phyloP scores from a whole-genome alignment of 345 rosid genomes.

The Bretschneidera sinensis region DNA sequence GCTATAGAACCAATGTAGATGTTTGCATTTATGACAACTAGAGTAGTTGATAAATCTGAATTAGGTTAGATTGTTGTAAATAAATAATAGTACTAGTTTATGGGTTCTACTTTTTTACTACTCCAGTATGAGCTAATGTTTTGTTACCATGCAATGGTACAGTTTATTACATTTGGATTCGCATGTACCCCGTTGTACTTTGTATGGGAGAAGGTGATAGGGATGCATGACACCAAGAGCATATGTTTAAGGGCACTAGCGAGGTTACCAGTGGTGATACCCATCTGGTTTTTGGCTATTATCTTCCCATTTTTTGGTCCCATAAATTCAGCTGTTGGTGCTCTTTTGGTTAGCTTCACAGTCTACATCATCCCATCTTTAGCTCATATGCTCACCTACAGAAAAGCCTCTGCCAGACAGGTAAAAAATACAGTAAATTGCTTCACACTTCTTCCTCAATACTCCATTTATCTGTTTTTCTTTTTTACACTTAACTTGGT shows the following conservation, averaged over 20 bases:
- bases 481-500: no score
- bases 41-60: no score
- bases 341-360: constrained; percentile 96
- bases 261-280: constrained; percentile 89
- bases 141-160: constrained; percentile 14
- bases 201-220: constrained; percentile 99
- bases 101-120: no score
- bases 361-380: constrained; percentile 88
- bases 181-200: constrained; percentile 97
- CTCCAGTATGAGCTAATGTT: no score
- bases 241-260: constrained; percentile 87
- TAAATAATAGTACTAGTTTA: no score
- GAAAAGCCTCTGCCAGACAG: constrained; percentile 92
- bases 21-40: no score
- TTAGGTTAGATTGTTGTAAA: no score
- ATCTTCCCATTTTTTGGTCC: constrained; percentile 99
- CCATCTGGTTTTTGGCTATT: constrained; percentile 97
- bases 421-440: no score
- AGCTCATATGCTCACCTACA: constrained; percentile 98
- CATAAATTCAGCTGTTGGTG: constrained; percentile 94
- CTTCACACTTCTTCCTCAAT: no score
- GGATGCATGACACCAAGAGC: constrained; percentile 95
- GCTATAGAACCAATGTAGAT: no score
- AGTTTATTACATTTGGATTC: constrained; percentile 98
- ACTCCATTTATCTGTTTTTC: no score